phyloP scores from a whole-genome alignment of 2,329 filamentous ascomycete genomes.

The Elsinoe batatas region DNA sequence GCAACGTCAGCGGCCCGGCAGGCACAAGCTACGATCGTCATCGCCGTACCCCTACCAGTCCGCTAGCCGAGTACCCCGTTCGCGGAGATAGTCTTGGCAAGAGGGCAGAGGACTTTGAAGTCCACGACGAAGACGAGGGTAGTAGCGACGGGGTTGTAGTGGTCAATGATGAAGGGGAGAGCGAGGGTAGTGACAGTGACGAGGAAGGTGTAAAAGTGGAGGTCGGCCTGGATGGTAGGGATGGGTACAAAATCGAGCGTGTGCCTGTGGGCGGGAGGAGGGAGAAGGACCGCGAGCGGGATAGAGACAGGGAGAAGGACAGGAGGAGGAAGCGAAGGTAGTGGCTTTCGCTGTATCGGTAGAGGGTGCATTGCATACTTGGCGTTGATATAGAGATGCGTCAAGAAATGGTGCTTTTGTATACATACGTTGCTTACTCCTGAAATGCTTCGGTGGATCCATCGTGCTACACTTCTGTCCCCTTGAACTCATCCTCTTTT shows the following conservation, averaged over 20 bases:
- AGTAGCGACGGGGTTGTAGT: conserved; percentile 7
- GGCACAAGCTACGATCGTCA: conserved; percentile 28
- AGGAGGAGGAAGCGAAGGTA: conserved; percentile 1
- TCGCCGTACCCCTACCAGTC: conserved; percentile 20
- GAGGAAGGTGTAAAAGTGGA: conserved; percentile 14
- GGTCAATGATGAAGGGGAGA: conserved; percentile 11
- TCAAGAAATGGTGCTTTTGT: conserved; percentile 1
- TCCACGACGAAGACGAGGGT: background rate
- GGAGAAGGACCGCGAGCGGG: conserved; percentile 7
- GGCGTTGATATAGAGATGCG: conserved; percentile 7
- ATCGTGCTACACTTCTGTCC: background rate
- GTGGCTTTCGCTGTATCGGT: background rate
- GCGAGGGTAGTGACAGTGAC: conserved; percentile 15
- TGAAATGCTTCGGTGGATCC: background rate
- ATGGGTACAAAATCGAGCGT: conserved; percentile 12
- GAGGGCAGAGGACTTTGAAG: background rate
- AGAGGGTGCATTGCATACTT: background rate
- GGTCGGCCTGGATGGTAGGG: background rate
- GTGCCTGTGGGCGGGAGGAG: conserved; percentile 14
- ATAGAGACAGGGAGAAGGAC: conserved; percentile 14
- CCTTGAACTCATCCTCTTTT: no score
- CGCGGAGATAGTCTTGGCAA: background rate
- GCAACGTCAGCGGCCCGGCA: conserved; percentile 26
- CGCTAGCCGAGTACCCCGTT: background rate
- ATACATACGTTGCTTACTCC: conserved; percentile 6